Evolutionary conservation across 2,329 filamentous ascomycete species (phyloP).

Genomic region (Aspergillus piperis): DNA sequence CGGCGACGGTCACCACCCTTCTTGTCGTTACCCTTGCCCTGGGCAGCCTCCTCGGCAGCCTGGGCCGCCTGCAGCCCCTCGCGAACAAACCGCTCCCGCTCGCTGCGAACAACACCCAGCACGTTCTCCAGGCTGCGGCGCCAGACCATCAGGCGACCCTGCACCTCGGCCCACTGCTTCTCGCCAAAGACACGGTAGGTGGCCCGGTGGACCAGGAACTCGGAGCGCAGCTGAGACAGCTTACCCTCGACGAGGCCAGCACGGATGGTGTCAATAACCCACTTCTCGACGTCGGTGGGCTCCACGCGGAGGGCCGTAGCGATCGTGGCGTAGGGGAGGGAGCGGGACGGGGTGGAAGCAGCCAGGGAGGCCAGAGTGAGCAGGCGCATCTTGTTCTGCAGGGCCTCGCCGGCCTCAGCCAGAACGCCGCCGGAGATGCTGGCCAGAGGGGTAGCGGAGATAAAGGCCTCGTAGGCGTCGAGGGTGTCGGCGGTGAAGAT

Average conservation of each 20-base stretch:
- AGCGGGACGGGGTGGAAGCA: slow-evolving; percentile 77
- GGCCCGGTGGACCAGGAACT: slow-evolving; percentile 93
- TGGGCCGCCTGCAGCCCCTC: slow-evolving; percentile 61
- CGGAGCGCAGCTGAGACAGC: slow-evolving; percentile 86
- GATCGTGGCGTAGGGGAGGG: slow-evolving; percentile 85
- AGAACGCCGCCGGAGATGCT: slow-evolving; percentile 81
- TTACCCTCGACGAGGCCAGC: slow-evolving; percentile 95
- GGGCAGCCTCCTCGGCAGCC: slow-evolving; percentile 34
- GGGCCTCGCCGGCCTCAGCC: slow-evolving; percentile 71
- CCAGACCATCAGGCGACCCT: slow-evolving; percentile 89
- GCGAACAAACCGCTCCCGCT: slow-evolving; percentile 76
- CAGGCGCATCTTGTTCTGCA: slow-evolving; percentile 94
- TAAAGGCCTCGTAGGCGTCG: slow-evolving; percentile 94
- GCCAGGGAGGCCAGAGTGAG: slow-evolving; percentile 90
- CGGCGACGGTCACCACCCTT: slow-evolving; percentile 36
- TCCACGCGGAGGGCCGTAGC: slow-evolving; percentile 82
- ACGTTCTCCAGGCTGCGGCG: slow-evolving; percentile 78
- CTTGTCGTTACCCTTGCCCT: slow-evolving; percentile 35
- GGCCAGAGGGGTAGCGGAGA: slow-evolving; percentile 57
- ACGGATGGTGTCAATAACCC: slow-evolving; percentile 98
- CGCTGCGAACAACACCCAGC: slow-evolving; percentile 72
- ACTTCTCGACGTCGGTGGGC: slow-evolving; percentile 85
- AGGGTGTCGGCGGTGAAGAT: slow-evolving; percentile 93
- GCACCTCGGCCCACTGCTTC: slow-evolving; percentile 97
- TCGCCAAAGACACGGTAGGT: slow-evolving; percentile 97